phyloP scores from a whole-genome alignment of 176 grass and related monocot genomes.

The Carex scoparia region DNA sequence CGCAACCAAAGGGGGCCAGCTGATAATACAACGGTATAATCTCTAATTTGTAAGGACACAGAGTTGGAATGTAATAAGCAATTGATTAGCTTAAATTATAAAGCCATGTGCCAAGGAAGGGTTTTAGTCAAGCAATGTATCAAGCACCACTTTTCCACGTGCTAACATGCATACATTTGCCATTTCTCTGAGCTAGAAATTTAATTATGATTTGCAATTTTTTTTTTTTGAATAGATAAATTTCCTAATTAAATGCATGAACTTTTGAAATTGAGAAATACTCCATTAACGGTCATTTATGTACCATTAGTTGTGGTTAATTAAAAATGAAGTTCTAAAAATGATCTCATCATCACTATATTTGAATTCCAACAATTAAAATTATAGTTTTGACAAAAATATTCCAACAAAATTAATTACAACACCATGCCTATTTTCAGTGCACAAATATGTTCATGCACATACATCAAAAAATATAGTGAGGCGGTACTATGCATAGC shows the following conservation, averaged over 20 bases:
- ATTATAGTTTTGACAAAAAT: background rate
- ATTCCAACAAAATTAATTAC: background rate
- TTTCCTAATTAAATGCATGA: background rate
- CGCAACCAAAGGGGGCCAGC: background rate
- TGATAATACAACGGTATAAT: background rate
- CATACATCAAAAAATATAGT: background rate
- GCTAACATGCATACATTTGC: conserved; percentile 14
- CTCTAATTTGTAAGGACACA: background rate
- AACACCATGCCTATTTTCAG: background rate
- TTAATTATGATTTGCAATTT: background rate
- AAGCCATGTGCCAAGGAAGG: background rate
- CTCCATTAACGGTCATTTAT: background rate
- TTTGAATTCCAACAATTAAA: background rate
- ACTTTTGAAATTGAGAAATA: background rate
- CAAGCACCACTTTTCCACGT: background rate
- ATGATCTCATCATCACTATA: background rate
- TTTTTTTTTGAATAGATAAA: background rate
- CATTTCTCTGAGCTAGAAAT: background rate
- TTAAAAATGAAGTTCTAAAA: background rate
- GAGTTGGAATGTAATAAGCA: background rate
- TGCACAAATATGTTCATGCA: background rate
- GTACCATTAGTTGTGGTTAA: background rate
- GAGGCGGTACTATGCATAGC: too few relatives aligned
- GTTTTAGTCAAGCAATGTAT: background rate
- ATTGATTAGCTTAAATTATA: background rate